Evolutionary conservation across 257 asterid genomes (phyloP).

Genomic region (Anisodus tanguticus): DNA sequence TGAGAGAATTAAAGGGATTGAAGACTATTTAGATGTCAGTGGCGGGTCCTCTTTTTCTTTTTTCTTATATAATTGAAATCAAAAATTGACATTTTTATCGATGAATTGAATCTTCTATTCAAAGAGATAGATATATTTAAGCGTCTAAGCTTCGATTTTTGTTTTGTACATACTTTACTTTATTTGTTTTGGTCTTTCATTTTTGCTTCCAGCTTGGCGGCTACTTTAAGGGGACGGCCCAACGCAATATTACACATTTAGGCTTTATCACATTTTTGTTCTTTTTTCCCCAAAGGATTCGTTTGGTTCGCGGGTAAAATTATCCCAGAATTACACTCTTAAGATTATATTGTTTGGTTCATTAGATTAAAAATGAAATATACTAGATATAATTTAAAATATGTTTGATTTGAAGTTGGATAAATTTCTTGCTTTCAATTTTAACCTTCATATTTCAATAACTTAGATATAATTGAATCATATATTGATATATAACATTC

Average conservation of each 20-base stretch:
- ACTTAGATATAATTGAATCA: too few relatives aligned
- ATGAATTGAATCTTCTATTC: background rate
- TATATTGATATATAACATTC: too few relatives aligned
- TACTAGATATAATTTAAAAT: too few relatives aligned
- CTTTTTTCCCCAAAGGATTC: background rate
- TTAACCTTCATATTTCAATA: too few relatives aligned
- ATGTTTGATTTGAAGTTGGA: too few relatives aligned
- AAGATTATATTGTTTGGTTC: too few relatives aligned
- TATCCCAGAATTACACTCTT: too few relatives aligned
- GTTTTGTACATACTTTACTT: background rate
- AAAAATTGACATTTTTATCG: background rate
- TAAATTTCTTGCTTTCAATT: too few relatives aligned
- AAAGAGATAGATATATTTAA: too few relatives aligned
- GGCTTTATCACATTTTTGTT: background rate
- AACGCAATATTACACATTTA: background rate
- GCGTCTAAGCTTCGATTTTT: background rate
- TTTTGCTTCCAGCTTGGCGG: slow-evolving; percentile 25
- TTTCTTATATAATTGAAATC: background rate
- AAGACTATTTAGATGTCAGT: slow-evolving; percentile 7
- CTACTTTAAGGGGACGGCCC: background rate
- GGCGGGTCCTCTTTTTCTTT: background rate
- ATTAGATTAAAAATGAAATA: too few relatives aligned
- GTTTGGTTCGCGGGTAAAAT: too few relatives aligned
- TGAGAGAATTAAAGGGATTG: slow-evolving; percentile 1
- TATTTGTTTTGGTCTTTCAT: background rate